Base-by-base conservation (phyloP, 306 rosid species). In the Hippophae tibetana region DNA sequence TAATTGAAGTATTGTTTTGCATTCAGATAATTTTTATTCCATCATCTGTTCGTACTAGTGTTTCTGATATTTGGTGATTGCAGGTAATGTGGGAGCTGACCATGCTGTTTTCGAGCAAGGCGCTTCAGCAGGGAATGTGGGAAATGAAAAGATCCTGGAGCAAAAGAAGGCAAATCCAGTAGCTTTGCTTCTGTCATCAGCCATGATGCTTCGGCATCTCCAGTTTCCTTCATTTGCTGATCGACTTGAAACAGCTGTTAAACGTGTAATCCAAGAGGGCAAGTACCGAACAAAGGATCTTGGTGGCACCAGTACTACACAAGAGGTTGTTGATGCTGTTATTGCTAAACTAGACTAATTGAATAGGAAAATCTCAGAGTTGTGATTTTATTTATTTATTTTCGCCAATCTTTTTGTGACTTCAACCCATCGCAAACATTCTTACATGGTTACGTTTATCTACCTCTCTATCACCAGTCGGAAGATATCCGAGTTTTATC, bases 131-230 rank as follows among this genome's bases (percentile, higher is more conserved):
- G 96, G 96, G 55, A 90, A 90, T 23, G 95, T 90, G 5, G 98
- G 98, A 13, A 85, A 78, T 45, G 86, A 79, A 6, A 78, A 72
- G 50, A 13, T 79, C 13, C 58, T 73, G 69, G 81, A 78, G 62
- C 80, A 85, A 61, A 75, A 83, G 86, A 85, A 56, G 61, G 96
- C 96, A 11, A 92, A 92, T 68, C 98, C 98, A 1, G 98, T 83
- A 40, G 98, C 98, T 26, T 72, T 92, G 71, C 89, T 92, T 45
- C 86, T 92, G 47, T 87, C 96, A 3, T 92, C 96, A 0, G 89
- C 98, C 72, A 92, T 92, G 96, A 87, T 87, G 98, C 86, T 87
- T 49, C 81, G 98, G 64, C 98, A 92, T 80, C 89, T 92, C 13
- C 96, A 81, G 72, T 92, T 87, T 66, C 97, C 96, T 42, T 81